phyloP scores from a whole-genome alignment of 768 basidiomycete species.

The Agrocybe chaxingu region DNA sequence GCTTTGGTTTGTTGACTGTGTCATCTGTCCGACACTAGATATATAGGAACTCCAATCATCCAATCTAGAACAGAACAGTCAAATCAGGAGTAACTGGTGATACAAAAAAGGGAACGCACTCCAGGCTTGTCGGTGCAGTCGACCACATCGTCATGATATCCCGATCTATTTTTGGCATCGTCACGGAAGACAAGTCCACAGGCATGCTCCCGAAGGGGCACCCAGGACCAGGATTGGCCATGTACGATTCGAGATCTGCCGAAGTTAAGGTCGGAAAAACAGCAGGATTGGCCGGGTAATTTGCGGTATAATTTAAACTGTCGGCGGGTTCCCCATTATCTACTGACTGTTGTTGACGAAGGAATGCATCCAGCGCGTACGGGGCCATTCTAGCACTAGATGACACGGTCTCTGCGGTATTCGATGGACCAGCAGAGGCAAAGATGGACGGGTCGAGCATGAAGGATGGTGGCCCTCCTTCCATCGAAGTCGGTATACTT shows the following conservation, averaged over 20 bases:
- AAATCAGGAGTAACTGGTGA: not conserved
- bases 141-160: slow-evolving; percentile 64
- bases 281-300: too few relatives aligned
- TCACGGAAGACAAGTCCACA: slow-evolving; percentile 8
- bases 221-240: not conserved
- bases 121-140: slow-evolving; percentile 53
- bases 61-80: slow-evolving; percentile 21
- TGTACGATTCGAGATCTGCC: not conserved
- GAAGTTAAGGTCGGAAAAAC: too few relatives aligned
- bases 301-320: too few relatives aligned
- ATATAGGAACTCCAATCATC: slow-evolving; percentile 43
- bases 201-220: not conserved
- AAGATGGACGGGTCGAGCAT: slow-evolving; percentile 1
- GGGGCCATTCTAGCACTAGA: not conserved
- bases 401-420: not conserved
- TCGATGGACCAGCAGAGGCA: slow-evolving; percentile 2
- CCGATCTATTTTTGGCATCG: slow-evolving; percentile 35
- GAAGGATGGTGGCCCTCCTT: too few relatives aligned
- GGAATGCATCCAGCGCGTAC: too few relatives aligned
- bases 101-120: slow-evolving; percentile 35
- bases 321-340: too few relatives aligned
- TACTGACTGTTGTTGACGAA: too few relatives aligned
- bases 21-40: slow-evolving; percentile 31
- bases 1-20: slow-evolving; percentile 3
- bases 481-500: too few relatives aligned